These are phyloP conservation scores for Plasmodium cynomolgi DNA, from an alignment of 169 alveolate species.

Conservation along the genomic window DNA sequence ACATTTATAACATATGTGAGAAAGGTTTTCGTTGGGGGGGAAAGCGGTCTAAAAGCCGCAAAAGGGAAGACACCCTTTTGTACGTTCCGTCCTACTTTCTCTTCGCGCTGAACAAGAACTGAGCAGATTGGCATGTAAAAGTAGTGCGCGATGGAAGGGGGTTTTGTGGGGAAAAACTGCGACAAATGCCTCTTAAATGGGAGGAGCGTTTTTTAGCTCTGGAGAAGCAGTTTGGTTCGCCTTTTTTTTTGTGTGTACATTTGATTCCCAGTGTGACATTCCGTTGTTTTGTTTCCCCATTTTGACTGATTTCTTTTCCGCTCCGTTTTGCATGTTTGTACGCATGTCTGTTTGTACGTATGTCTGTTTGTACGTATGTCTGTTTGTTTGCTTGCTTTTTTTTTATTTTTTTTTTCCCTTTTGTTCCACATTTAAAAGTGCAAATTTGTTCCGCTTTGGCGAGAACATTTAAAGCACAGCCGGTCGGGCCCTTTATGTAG, in stretches of 20 bases:
- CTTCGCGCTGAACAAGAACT: constrained; percentile 23
- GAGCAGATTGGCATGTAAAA: background rate
- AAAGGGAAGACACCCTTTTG: constrained; percentile 4
- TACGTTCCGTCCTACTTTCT: constrained; percentile 67
- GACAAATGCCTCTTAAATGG: background rate
- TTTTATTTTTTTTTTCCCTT: background rate
- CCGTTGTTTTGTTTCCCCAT: background rate
- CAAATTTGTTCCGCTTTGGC: background rate
- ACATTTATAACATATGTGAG: constrained; percentile 67
- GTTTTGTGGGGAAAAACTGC: background rate
- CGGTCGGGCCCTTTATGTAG: background rate
- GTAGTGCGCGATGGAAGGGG: background rate
- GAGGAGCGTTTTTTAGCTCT: background rate
- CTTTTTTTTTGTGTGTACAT: background rate
- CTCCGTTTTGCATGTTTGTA: background rate
- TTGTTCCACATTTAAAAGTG: background rate
- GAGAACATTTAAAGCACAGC: background rate
- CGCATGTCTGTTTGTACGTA: background rate
- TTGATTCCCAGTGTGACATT: background rate
- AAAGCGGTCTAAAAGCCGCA: background rate
- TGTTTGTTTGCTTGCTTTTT: background rate
- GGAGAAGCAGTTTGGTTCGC: background rate
- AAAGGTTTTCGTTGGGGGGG: background rate
- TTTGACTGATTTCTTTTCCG: background rate
- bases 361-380: background rate